Base-by-base conservation (phyloP, 805 yeast species). In the Peterozyma xylosa region DNA sequence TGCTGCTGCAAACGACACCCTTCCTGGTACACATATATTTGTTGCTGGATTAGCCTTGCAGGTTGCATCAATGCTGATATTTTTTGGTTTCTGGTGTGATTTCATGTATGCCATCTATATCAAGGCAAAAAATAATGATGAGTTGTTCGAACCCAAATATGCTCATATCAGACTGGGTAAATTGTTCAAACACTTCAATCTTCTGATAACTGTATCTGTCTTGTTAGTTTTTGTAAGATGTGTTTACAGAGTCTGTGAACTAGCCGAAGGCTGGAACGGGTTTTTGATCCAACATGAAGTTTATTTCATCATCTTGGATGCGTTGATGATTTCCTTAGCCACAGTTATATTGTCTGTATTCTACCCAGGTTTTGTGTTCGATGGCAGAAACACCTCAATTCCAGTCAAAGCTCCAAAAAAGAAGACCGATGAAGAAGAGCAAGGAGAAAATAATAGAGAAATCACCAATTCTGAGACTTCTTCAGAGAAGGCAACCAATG, bases 1-100 rank as follows among this genome's bases (percentile, higher is more conserved):
- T 5, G 50, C 60, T 9, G 41, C 42, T 2, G 54, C 55, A 36
- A 56, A 63, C 11, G 53, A 56, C 35, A 54, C 74, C 1, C 51
- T 37, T 2, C 35, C 45, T 2, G 91, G 91, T n/a, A 70, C 84
- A 1, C 68, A 79, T 55, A 59, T 83, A 40, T 84, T 88, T 82
- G 74, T 86, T 39, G 90, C 74, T 2, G 96, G 96, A 7, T 68
- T 89, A 40, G 82, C 81, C 0, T 70, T 83, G 54, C 96, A 89
- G 63, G 90, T 86, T 5, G 60, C 73, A 5, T 72, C 86, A 4
- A 83, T 89, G 82, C 53, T 72, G 2, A 43, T 79, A 1, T 89
- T 86, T 59, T 59, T 80, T 30, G 21, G 62, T 5, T 60, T 84
- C 11, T 73, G 75, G 65, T 54, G 60, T 33, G 64, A 67, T 41